Evolutionary conservation across 371 early-diverging fungal species (phyloP).

Genomic region (Mortierella sp.): DNA sequence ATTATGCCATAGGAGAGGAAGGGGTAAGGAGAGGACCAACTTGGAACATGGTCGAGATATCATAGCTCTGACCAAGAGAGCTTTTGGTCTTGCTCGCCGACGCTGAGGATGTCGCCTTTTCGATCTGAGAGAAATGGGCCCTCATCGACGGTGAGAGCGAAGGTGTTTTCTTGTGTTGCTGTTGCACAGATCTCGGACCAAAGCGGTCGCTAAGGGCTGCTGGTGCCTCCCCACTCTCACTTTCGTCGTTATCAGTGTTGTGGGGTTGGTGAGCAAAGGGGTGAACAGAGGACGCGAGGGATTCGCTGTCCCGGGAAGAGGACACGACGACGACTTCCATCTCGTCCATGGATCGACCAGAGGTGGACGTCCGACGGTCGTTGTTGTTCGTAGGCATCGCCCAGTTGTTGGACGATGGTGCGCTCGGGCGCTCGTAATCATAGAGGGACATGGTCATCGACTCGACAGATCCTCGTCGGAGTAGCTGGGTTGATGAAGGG

Average conservation of each 20-base stretch:
- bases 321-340: slow-evolving; percentile 12
- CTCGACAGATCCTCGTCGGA: slow-evolving; percentile 5
- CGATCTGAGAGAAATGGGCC: background rate
- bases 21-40: slow-evolving; percentile 15
- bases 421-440: background rate
- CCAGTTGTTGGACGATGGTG: slow-evolving; percentile 2
- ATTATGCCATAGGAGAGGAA: background rate
- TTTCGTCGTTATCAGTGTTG: background rate
- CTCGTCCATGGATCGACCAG: slow-evolving; percentile 7
- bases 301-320: background rate
- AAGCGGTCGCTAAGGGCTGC: background rate
- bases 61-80: slow-evolving; percentile 36
- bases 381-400: background rate
- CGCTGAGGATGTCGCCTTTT: background rate
- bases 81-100: background rate
- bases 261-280: background rate
- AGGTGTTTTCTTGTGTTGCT: background rate
- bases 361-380: background rate
- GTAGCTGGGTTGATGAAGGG: background rate
- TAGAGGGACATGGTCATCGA: slow-evolving; percentile 4
- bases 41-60: slow-evolving; percentile 51
- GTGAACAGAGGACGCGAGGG: background rate
- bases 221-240: background rate
- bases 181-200: background rate
- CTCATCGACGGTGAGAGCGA: background rate